Base-by-base conservation (phyloP, 108 stramenopile species). In the Craspedostauros australis region DNA sequence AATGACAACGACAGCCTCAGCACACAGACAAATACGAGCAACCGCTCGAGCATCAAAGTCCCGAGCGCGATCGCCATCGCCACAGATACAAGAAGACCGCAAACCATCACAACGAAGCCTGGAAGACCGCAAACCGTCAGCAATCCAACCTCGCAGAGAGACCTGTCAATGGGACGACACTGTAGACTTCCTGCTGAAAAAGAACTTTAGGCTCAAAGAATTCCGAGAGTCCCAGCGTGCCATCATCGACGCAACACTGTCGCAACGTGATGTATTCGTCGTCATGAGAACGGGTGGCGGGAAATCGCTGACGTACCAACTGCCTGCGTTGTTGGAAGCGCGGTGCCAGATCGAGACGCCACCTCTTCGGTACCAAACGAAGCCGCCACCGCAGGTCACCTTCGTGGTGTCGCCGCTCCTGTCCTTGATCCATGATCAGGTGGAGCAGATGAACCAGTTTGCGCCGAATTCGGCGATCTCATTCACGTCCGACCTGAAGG, bases 211-310 rank as follows among this genome's bases (percentile, higher is more conserved):
- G 6, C 72, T 93, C 48, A 41, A 48, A 32, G 20, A 47, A 29
- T 97, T 96, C 70, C 86, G 96, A 30, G 73, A 69, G 19, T 72
- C 91, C 59, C 96, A 97, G 71, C 48, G 79, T 20, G 76, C 76
- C 39, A 87, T 96, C 34, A 93, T 96, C 18, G 72, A 93, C 55
- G 72, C 70, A 38, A 95, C 95, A 3, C 60, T 94, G 11, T 54
- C 64, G 37, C 72, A 62, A 12, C 46, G 80, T 20, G 93, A 98
- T 66, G 87, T 69, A 16, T 95, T 98, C 59, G 87, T 91, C 23
- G 64, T 98, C 34, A 96, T 98, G 95, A 71, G 88, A 16, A 98
- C 96, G 9, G 88, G 88, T 6, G 91, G 91, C 5, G 97, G 97
- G 5, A 98, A 96, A 73, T 68, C 64, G 8, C 62, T 98, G 14